phyloP scores from a whole-genome alignment of 306 rosid species.

The Luffa aegyptiaca region DNA sequence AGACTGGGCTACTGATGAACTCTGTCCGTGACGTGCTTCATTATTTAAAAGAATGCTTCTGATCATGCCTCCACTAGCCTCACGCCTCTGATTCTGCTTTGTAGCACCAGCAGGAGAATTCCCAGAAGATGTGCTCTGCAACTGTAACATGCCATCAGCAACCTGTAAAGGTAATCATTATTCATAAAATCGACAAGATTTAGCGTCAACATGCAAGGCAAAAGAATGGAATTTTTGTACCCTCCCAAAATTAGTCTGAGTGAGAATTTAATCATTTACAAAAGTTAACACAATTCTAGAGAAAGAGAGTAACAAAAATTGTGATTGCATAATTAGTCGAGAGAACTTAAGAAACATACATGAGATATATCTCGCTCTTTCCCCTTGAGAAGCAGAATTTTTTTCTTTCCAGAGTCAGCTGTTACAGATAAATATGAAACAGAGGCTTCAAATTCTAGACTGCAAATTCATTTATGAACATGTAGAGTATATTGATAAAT shows the following conservation, averaged over 20 bases:
- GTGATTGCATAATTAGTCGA: neutral
- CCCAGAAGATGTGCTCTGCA: slow-evolving; percentile 33
- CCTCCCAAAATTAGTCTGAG: neutral
- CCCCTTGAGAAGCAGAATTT: slow-evolving; percentile 73
- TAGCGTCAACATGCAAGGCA: neutral
- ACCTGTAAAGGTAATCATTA: slow-evolving; percentile 21
- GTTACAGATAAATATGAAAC: slow-evolving; percentile 53
- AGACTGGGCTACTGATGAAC: slow-evolving; percentile 26
- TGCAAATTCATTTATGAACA: neutral
- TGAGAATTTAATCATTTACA: neutral
- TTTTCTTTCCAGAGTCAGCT: slow-evolving; percentile 76
- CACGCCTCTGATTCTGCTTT: slow-evolving; percentile 69
- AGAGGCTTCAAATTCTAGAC: slow-evolving; percentile 50
- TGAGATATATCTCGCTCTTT: slow-evolving; percentile 57
- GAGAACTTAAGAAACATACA: slow-evolving; percentile 23
- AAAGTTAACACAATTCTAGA: neutral
- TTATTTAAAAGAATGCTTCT: slow-evolving; percentile 62
- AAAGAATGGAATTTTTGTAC: neutral
- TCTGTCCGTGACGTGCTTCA: slow-evolving; percentile 56
- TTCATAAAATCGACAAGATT: slow-evolving; percentile 2
- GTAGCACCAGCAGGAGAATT: slow-evolving; percentile 34
- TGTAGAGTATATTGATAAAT: neutral
- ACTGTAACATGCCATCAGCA: slow-evolving; percentile 31
- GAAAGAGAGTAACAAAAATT: neutral
- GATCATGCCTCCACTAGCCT: slow-evolving; percentile 63